Percentiles rank a stretch among this genome's conserved stretches.
Evolutionary conservation across 495 filamentous ascomycete genomes (phyloP).

Genomic region (Recurvomyces mirabilis): DNA sequence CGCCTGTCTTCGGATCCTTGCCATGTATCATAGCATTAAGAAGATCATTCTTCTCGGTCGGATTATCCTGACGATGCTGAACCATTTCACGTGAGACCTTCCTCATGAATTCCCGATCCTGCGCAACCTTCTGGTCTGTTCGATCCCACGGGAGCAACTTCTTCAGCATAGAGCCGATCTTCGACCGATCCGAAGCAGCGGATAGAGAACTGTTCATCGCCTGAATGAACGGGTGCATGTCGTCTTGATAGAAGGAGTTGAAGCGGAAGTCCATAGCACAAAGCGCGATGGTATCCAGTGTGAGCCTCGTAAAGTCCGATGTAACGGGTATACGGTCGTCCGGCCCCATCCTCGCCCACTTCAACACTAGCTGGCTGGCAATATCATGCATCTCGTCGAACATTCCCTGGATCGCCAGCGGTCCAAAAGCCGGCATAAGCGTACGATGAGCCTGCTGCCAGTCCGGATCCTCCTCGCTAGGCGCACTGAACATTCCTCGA

Average conservation of each 20-base stretch:
- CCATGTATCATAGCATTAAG: conserved; percentile 59
- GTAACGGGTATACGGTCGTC: conserved; percentile 45
- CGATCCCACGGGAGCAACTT: conserved; percentile 11
- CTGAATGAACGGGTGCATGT: conserved; percentile 54
- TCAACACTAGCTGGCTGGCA: conserved; percentile 54
- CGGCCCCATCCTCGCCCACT: conserved; percentile 61
- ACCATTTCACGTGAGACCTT: conserved; percentile 49
- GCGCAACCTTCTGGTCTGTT: conserved; percentile 30
- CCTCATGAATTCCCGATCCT: conserved; percentile 46
- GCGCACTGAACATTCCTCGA: conserved; percentile 43
- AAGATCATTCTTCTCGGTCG: conserved; percentile 53
- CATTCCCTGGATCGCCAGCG: conserved; percentile 56
- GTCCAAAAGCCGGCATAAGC: conserved; percentile 57
- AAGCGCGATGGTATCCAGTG: conserved; percentile 63
- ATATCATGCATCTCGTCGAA: conserved; percentile 50
- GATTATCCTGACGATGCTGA: conserved; percentile 44
- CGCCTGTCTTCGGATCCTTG: conserved; percentile 28
- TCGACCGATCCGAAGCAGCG: conserved; percentile 41
- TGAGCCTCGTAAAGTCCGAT: conserved; percentile 67
- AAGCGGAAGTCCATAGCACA: conserved; percentile 59
- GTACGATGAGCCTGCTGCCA: conserved; percentile 65
- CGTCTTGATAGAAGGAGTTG: conserved; percentile 61
- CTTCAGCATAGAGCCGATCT: conserved; percentile 8
- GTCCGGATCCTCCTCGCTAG: conserved; percentile 30
- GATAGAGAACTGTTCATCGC: conserved; percentile 51